Percentiles rank a stretch among this genome's conserved stretches.
Conservation (phyloP, 495 filamentous ascomycete genomes). For the Astrothelium subdiscretum region DNA sequence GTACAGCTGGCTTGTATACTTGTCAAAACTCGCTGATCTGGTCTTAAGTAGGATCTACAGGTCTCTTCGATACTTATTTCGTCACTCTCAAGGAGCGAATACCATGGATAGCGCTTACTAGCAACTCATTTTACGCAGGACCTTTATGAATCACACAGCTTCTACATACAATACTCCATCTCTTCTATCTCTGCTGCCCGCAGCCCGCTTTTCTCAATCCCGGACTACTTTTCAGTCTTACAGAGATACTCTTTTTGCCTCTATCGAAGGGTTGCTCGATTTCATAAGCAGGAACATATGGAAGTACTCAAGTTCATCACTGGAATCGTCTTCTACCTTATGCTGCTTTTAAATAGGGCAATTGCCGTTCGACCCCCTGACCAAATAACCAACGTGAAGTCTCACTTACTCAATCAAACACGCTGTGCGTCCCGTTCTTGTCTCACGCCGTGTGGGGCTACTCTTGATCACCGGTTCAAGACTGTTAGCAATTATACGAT, state of each 20-base stretch:
- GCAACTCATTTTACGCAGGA: neutral
- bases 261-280: neutral
- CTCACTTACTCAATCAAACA: neutral
- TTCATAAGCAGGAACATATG: neutral
- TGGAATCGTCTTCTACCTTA: neutral
- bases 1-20: neutral
- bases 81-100: neutral
- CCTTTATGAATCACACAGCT: neutral
- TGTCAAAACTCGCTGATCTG: neutral
- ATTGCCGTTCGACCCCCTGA: neutral
- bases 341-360: neutral
- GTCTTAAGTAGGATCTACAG: neutral
- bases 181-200: neutral
- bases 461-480: neutral
- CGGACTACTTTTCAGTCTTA: neutral
- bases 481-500: neutral
- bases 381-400: neutral
- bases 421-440: neutral
- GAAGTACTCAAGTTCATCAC: neutral
- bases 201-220: neutral
- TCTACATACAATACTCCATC: neutral
- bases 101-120: neutral
- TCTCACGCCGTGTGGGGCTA: neutral
- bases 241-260: neutral
- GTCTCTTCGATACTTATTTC: neutral